phyloP scores from a whole-genome alignment of 2,329 filamentous ascomycete species.

The Claviceps sp. region DNA sequence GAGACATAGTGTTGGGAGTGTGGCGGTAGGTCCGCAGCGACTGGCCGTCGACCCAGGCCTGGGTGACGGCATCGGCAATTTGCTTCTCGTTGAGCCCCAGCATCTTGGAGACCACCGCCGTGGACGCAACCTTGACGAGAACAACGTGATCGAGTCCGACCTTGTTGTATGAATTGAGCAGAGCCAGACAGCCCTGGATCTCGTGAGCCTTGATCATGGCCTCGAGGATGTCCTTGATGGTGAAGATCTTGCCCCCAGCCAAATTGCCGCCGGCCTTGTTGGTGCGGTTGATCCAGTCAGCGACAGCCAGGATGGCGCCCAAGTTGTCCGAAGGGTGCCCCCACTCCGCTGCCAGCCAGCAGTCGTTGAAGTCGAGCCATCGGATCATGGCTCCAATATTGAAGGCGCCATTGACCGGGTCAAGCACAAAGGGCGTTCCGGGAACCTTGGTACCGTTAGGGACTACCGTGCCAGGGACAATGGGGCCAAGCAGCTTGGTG shows the following conservation, averaged over 20 bases:
- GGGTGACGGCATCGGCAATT: constrained; percentile 88
- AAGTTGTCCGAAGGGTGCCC: constrained; percentile 97
- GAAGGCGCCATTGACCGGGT: constrained; percentile 91
- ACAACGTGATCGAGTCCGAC: constrained; percentile 97
- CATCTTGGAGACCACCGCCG: constrained; percentile 91
- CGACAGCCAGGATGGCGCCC: constrained; percentile 88
- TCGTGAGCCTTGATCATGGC: constrained; percentile 99
- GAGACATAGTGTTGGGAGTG: constrained; percentile 97
- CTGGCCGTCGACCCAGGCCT: constrained; percentile 96
- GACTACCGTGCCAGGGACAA: constrained; percentile 80
- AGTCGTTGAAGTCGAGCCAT: constrained; percentile 99
- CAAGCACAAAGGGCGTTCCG: constrained; percentile 85
- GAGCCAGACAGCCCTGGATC: constrained; percentile 91
- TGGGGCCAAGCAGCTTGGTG: constrained; percentile 82
- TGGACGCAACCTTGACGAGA: constrained; percentile 91
- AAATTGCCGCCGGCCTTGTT: constrained; percentile 64
- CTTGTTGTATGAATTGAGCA: constrained; percentile 98
- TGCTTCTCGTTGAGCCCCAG: constrained; percentile 79
- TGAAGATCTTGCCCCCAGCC: constrained; percentile 78
- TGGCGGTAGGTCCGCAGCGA: constrained; percentile 93
- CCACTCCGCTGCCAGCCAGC: constrained; percentile 98
- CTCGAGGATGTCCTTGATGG: constrained; percentile 81
- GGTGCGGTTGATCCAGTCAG: constrained; percentile 94
- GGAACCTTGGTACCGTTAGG: constrained; percentile 86
- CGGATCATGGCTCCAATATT: constrained; percentile 98